These are phyloP conservation scores for Taiozyma onychis DNA, from an alignment of 1,139 yeast genomes.

Conservation along the genomic window DNA sequence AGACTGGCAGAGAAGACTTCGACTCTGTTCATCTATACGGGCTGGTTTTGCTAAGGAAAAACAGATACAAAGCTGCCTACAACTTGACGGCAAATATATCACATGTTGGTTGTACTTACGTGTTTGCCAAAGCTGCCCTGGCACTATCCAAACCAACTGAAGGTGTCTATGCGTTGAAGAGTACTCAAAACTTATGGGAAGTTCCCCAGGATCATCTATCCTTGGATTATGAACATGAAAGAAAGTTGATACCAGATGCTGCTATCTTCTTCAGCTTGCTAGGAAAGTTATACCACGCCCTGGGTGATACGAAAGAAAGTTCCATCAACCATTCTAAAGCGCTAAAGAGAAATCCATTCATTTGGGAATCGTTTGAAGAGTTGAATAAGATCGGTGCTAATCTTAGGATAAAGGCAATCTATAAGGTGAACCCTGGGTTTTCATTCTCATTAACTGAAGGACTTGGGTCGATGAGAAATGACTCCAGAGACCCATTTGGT, in stretches of 20 bases:
- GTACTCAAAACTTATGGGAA: constrained; percentile 31
- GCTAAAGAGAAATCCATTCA: constrained; percentile 65
- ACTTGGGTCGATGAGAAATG: constrained; percentile 2
- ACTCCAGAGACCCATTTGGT: constrained; percentile 26
- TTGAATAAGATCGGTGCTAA: constrained; percentile 69
- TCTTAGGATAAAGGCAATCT: constrained; percentile 57
- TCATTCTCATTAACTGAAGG: constrained; percentile 3
- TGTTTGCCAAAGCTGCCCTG: constrained; percentile 64
- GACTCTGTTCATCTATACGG: constrained; percentile 63
- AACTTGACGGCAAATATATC: constrained; percentile 38
- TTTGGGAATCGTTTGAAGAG: constrained; percentile 83
- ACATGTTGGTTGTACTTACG: constrained; percentile 67
- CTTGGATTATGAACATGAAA: constrained; percentile 25
- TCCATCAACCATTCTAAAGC: constrained; percentile 65
- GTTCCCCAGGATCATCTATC: constrained; percentile 5
- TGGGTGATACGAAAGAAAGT: constrained; percentile 60
- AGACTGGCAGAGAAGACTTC: constrained; percentile 28
- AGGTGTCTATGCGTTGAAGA: constrained; percentile 58
- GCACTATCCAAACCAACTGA: constrained; percentile 50
- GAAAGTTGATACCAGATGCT: constrained; percentile 52
- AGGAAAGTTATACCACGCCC: constrained; percentile 60
- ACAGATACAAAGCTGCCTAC: constrained; percentile 57
- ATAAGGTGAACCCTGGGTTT: constrained; percentile 27
- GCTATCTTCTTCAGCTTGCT: constrained; percentile 60
- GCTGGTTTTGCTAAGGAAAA: constrained; percentile 49